A percentile compares a stretch with the other conserved stretches of the same genome.
Evolutionary conservation across 768 basidiomycete species (phyloP).

Genomic region (Lactarius deliciosus): DNA sequence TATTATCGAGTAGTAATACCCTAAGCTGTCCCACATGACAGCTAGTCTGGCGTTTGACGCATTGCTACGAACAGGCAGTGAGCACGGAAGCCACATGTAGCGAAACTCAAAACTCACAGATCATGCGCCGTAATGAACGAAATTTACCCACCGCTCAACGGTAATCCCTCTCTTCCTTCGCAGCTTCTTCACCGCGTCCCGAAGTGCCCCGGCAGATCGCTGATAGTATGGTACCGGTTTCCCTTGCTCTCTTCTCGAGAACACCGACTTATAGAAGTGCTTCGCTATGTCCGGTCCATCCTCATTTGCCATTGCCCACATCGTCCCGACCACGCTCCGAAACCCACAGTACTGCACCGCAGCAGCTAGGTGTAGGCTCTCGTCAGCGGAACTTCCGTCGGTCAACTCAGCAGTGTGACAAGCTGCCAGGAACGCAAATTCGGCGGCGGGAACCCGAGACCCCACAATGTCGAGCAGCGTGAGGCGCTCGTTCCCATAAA

Average conservation of each 20-base stretch:
- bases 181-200: neutral
- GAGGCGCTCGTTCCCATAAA: neutral
- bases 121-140: conserved; percentile 8
- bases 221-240: neutral
- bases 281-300: neutral
- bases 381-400: neutral
- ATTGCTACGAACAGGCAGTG: neutral
- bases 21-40: no score
- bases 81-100: neutral
- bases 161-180: neutral
- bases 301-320: neutral
- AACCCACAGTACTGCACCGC: no score
- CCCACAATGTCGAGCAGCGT: neutral
- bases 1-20: no score
- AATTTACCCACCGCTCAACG: conserved; percentile 1
- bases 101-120: neutral
- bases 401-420: neutral
- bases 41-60: no score
- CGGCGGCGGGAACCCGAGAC: neutral
- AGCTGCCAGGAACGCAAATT: neutral
- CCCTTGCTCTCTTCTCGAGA: neutral
- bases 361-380: no score
- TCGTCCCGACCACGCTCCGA: neutral
- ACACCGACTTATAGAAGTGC: neutral
- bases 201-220: neutral